Base-by-base conservation (phyloP, 352 stramenopile species). In the Phytophthora litchii region DNA sequence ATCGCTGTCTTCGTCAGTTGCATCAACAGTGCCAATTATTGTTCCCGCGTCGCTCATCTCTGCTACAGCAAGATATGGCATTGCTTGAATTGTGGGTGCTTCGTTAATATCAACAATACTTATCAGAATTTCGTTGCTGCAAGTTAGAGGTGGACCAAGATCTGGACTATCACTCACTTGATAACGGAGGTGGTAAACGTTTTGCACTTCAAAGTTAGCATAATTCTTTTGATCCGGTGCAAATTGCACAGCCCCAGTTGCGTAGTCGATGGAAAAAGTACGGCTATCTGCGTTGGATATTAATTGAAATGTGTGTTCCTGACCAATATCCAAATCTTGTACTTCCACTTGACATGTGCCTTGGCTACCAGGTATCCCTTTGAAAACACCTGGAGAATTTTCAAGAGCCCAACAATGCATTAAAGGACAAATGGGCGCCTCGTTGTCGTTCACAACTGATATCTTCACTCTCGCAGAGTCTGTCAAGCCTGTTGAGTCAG, bases 341-440 rank as follows among this genome's bases (percentile, higher is more conserved):
- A 75, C 72, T 2, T 55, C 37, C 0, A 72, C 40, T 51, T 76
- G 66, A 48, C 79, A 89, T 4, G 44, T 16, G 1, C 76, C 74
- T 44, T 64, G 67, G 17, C 54, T 68, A 0, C 79, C 79, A 16
- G 74, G 70, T 4, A 72, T 4, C 0, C 74, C 79, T 29, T 29
- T 35, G 11, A 77, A 63, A 7, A 86, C 50, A 0, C 31, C 43
- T 13, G 59, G 25, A 5, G 74, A 60, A 25, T 89, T 89, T 57
- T 89, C 79, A 12, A 80, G 42, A 7, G 74, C 70, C 76, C 76
- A 89, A 36, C 79, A 89, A n/a, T 86, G 67, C 35, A 89, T 2
- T 3, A 27, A 12, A 1, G 73, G 57, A 46, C 79, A 89, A 29
- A 54, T 40, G 0, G 79, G 79, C 3, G 72, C 55, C 19, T 89